These are phyloP conservation scores for Perkinsus chesapeaki DNA, from an alignment of 169 alveolate genomes.

Conservation along the genomic window DNA sequence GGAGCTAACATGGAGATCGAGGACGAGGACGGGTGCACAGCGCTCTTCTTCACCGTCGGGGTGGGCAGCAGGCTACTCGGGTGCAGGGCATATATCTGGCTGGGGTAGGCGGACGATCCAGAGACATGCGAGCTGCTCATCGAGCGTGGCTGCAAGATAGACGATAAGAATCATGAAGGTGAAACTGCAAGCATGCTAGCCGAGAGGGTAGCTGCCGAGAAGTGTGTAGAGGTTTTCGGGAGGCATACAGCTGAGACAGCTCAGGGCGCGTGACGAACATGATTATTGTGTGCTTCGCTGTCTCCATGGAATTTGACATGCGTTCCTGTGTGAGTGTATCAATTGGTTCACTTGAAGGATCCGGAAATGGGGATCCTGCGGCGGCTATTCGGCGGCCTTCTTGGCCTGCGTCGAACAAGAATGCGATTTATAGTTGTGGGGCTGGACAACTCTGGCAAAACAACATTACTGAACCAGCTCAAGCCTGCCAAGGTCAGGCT, in stretches of 20 bases:
- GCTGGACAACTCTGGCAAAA: conserved; percentile 62
- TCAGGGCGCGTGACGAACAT: neutral
- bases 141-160: neutral
- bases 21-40: conserved; percentile 7
- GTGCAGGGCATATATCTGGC: neutral
- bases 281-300: no score
- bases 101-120: neutral
- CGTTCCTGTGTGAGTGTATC: no score
- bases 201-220: neutral
- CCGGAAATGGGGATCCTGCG: neutral
- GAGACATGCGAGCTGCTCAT: neutral
- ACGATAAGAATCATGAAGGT: neutral
- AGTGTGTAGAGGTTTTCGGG: neutral
- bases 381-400: neutral
- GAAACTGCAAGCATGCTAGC: neutral
- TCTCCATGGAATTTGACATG: no score
- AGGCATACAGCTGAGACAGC: no score
- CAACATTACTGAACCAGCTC: conserved; percentile 49
- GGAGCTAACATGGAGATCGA: neutral
- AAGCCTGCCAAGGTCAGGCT: conserved; percentile 31
- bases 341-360: no score
- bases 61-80: neutral
- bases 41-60: conserved; percentile 2
- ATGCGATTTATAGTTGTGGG: conserved; percentile 57
- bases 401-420: conserved; percentile 10